phyloP scores from a whole-genome alignment of 257 asterid species.

The Eucommia ulmoides region DNA sequence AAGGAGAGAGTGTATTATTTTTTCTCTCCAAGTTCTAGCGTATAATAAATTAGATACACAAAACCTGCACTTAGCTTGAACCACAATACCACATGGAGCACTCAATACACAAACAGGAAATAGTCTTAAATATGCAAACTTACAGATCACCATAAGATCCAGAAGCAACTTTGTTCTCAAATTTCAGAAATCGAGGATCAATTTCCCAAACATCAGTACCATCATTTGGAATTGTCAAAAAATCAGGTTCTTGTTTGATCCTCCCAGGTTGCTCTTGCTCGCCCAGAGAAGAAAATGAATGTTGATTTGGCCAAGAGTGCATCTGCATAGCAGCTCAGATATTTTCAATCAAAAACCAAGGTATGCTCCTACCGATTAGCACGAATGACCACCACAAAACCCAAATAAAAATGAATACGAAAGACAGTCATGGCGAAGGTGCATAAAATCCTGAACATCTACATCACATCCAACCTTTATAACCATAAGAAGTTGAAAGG shows the following conservation, averaged over 20 bases:
- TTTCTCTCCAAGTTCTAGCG: too few relatives aligned
- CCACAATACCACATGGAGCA: conserved; percentile 12
- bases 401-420: too few relatives aligned
- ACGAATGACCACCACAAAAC: too few relatives aligned
- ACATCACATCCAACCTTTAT: too few relatives aligned
- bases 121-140: conserved; percentile 13
- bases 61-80: too few relatives aligned
- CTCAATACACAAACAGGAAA: conserved; percentile 6
- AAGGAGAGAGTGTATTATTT: conserved; percentile 8
- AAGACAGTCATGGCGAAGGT: too few relatives aligned
- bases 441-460: too few relatives aligned
- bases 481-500: too few relatives aligned
- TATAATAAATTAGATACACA: too few relatives aligned
- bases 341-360: too few relatives aligned
- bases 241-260: conserved; percentile 30
- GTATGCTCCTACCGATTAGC: too few relatives aligned
- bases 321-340: too few relatives aligned
- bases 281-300: conserved; percentile 23
- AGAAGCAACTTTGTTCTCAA: conserved; percentile 52
- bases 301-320: conserved; percentile 27
- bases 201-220: conserved; percentile 75
- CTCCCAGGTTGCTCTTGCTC: conserved; percentile 24
- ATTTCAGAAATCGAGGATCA: conserved; percentile 38
- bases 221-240: conserved; percentile 45
- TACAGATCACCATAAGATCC: conserved; percentile 66